Base-by-base conservation (phyloP, 306 rosid genomes). In the Arachis hypogaea region DNA sequence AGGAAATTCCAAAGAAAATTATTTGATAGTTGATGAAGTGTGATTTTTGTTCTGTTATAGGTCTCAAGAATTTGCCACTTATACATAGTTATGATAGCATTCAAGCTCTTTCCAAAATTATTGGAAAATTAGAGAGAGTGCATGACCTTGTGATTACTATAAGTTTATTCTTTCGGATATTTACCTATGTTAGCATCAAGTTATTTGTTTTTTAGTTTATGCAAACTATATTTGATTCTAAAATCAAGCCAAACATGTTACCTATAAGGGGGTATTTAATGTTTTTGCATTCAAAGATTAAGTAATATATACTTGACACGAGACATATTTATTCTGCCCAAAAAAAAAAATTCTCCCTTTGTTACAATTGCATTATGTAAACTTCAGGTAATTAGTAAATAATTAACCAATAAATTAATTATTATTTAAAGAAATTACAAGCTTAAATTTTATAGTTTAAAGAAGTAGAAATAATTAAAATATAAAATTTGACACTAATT, bases 61-160 rank as follows among this genome's bases (percentile, higher is more conserved):
- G 89, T 76, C 86, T 86, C 82, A 87, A 88, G 88, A 76, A 88
- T 80, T 84, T 92, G 89, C 99, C 99, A 57, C 88, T 90, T 76
- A 89, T 90, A 81, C 99, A 92, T 83, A 82, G 99, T 74, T 94
- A 88, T 84, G 96, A 85, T 5, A 88, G 90, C 87, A 87, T 91
- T 85, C 94, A 89, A 80, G 73, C 85, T 1, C 86, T 94, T 46
- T 80, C 82, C 56, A 89, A 87, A 84, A 81, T 59, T 56, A 81
- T 86, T 56, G 68, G 80, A 56, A 94, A 89, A 86, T 86, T 92
- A 11, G 97, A 87, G 71, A 84, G 97, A 81, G 87, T 79, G 70
- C 99, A 94, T 59, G 97, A 90, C 86, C 92, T 94, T 73, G 99
- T 92, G 67, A 88, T 89, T 84, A 96, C 96, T 77, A 97, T 92